Evolutionary conservation across 768 basidiomycete species (phyloP).

Genomic region (Amanita thiersii): DNA sequence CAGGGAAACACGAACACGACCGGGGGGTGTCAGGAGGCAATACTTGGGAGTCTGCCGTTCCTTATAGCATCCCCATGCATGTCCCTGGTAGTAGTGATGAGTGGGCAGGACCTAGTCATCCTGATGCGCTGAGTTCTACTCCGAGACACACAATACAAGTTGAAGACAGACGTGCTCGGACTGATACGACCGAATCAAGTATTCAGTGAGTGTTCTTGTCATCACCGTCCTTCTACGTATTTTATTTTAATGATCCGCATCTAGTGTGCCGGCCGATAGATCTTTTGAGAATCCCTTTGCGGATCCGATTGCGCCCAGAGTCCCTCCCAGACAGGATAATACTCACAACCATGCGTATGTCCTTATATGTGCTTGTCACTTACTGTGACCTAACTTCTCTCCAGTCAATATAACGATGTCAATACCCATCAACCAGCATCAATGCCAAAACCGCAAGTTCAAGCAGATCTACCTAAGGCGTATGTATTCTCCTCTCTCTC

Average conservation of each 20-base stretch:
- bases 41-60: not conserved
- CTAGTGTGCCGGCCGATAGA: slow-evolving; percentile 8
- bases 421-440: no score
- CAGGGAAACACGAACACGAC: no score
- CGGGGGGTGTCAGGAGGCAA: not conserved
- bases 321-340: slow-evolving; percentile 10
- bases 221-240: not conserved
- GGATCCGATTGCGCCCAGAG: slow-evolving; percentile 18
- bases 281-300: slow-evolving; percentile 16
- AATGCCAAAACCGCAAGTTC: no score
- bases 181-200: not conserved
- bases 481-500: no score
- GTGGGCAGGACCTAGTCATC: slow-evolving; percentile 3
- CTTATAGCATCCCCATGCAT: not conserved
- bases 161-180: not conserved
- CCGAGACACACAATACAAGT: not conserved
- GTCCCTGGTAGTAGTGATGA: not conserved
- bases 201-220: not conserved
- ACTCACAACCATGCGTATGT: not conserved
- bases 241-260: not conserved
- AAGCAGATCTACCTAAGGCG: no score
- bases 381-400: no score
- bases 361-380: no score
- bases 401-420: no score
- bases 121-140: not conserved